These are phyloP conservation scores for Heterobasidion parviporum DNA, from an alignment of 1,284 basidiomycete genomes.

Conservation along the genomic window DNA sequence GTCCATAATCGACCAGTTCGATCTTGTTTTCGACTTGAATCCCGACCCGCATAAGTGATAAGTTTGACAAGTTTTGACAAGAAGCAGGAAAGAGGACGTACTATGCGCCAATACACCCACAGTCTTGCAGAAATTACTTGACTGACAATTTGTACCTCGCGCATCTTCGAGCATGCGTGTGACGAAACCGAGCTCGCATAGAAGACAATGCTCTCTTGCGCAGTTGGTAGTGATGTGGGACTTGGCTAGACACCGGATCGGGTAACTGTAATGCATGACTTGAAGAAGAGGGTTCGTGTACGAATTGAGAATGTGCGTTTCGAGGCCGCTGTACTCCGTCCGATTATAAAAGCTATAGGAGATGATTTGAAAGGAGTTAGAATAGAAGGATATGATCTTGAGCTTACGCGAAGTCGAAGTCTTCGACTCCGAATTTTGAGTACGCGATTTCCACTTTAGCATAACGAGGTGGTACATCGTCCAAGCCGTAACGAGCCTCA, in stretches of 20 bases:
- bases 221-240: constrained; percentile 89
- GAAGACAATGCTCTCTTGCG: constrained; percentile 81
- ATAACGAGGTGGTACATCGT: constrained; percentile 78
- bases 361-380: constrained; percentile 1
- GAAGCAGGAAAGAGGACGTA: constrained; percentile 21
- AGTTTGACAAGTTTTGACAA: constrained; percentile 1
- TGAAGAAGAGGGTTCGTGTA: constrained; percentile 95
- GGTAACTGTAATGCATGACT: constrained; percentile 77
- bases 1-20: constrained; percentile 85
- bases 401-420: constrained; percentile 90
- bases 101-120: constrained; percentile 78
- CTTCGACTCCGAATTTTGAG: constrained; percentile 97
- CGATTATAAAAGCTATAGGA: constrained; percentile 79
- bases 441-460: constrained; percentile 96
- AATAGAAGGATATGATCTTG: not conserved
- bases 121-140: constrained; percentile 93
- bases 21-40: constrained; percentile 63
- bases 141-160: constrained; percentile 89
- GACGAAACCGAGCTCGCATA: constrained; percentile 95
- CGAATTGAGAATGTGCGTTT: constrained; percentile 96
- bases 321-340: constrained; percentile 86
- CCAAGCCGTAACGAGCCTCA: constrained; percentile 36
- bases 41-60: not conserved
- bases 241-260: constrained; percentile 79
- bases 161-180: constrained; percentile 96